Evolutionary conservation across 2,329 filamentous ascomycete genomes (phyloP), one percentile per base, ranked within the genome.

Genomic region (Fusarium sp.): DNA sequence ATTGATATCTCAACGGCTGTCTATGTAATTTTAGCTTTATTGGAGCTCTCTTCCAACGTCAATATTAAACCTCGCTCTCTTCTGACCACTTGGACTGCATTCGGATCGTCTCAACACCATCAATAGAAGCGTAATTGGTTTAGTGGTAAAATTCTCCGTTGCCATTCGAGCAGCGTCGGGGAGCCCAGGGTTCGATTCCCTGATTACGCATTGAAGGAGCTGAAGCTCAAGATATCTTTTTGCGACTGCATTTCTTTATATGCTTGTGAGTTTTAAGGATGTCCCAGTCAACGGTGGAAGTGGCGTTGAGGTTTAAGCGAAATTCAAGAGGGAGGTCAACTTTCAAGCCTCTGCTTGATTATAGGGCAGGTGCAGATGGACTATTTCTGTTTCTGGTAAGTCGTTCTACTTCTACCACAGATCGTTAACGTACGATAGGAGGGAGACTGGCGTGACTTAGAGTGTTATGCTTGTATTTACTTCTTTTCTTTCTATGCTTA

Each of bases 41-140:
- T 20, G 8, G 1, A 17, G 14, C 26, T 24, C 45, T 31, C 31
- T 52, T 8, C 3, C 3, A 20, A 20, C 4, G 2, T 20, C 12
- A 24, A 20, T 2, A 11, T 24, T 12, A 20, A 52, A 24, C 4
- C 4, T 24, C 22, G 31, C 17, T 10, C 8, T 2, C 8, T 0
- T 24, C 6, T 14, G 3, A 10, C 6, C 0, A 5, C 12, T 35
- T 51, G n/a, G 1, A 20, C 12, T 20, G 48, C 8, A 14, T 51
- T 33, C 17, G 1, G 2, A 14, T 14, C 3, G 3, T 11, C 6
- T 3, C 0, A 6, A 20, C 0, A 11, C 4, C 13, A 26, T 52
- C n/a, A 35, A 5, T 15, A 35, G 48, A 52, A 52, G 48, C 48
- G 48, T 52, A 52, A 52, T 52, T 52, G 48, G 48, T 52, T 52